phyloP scores from a whole-genome alignment of 768 basidiomycete genomes.

The Cyclocybe cylindracea region DNA sequence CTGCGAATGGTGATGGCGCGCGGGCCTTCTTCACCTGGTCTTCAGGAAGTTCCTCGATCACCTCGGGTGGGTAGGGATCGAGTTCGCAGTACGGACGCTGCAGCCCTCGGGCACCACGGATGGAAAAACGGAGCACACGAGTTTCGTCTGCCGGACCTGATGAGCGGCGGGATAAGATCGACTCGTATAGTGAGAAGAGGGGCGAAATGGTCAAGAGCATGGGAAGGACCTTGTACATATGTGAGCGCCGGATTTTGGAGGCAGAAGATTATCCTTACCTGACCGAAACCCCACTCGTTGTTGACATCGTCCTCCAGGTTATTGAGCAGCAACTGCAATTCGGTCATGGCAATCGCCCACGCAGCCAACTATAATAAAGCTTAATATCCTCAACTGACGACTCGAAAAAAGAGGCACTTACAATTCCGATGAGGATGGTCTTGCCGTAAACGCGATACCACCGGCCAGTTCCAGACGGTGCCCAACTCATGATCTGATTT shows the following conservation, averaged over 20 bases:
- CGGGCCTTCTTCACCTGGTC: slow-evolving; percentile 8
- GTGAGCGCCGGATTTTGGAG: background rate
- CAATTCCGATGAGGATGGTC: slow-evolving; percentile 18
- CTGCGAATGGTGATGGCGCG: slow-evolving; percentile 20
- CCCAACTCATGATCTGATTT: slow-evolving; percentile 23
- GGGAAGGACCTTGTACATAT: slow-evolving; percentile 18
- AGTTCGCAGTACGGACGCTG: slow-evolving; percentile 20
- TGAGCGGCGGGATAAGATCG: slow-evolving; percentile 16
- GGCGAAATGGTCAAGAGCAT: slow-evolving; percentile 25
- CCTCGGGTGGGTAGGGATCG: slow-evolving; percentile 12
- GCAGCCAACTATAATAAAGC: slow-evolving; percentile 12
- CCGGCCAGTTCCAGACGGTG: slow-evolving; percentile 17
- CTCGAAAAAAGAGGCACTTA: slow-evolving; percentile 1
- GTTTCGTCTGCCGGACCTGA: slow-evolving; percentile 17
- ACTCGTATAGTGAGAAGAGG: slow-evolving; percentile 21
- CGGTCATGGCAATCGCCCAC: slow-evolving; percentile 27
- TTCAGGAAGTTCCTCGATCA: slow-evolving; percentile 6
- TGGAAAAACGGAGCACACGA: slow-evolving; percentile 18
- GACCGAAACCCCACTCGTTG: slow-evolving; percentile 25
- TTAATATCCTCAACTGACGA: background rate
- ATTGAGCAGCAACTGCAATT: slow-evolving; percentile 20
- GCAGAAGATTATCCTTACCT: slow-evolving; percentile 9
- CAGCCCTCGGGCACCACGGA: slow-evolving; percentile 15
- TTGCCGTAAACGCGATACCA: slow-evolving; percentile 23
- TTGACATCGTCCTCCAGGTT: slow-evolving; percentile 8